Evolutionary conservation across 768 basidiomycete species (phyloP).

Genomic region (Suillus subalutaceus): DNA sequence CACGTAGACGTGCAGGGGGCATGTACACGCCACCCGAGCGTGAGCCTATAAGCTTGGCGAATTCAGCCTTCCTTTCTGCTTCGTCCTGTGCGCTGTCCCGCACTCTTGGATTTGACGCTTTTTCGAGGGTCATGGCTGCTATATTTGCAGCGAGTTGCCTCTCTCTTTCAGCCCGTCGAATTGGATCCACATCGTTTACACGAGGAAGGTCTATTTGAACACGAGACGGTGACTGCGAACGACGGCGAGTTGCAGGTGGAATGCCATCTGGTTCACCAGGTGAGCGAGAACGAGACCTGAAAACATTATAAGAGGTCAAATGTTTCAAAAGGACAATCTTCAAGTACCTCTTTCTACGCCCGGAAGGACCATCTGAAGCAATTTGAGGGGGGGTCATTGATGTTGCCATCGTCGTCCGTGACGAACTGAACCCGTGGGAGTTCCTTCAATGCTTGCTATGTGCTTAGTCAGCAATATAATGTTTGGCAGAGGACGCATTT

Average conservation of each 20-base stretch:
- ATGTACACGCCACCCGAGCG: conserved; percentile 95
- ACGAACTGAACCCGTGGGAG: conserved; percentile 1
- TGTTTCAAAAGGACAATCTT: neutral
- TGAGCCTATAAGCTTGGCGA: conserved; percentile 80
- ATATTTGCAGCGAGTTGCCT: conserved; percentile 74
- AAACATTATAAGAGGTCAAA: conserved; percentile 4
- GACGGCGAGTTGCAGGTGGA: conserved; percentile 45
- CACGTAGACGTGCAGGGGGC: conserved; percentile 90
- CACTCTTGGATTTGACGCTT: conserved; percentile 53
- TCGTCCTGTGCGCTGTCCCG: conserved; percentile 45
- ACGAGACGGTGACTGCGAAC: conserved; percentile 38
- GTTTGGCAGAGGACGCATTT: too few species aligned
- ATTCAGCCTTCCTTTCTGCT: conserved; percentile 82
- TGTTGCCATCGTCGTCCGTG: conserved; percentile 42
- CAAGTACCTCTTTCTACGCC: conserved; percentile 49
- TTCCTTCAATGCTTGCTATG: neutral
- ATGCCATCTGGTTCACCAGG: conserved; percentile 33
- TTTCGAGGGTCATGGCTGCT: conserved; percentile 70
- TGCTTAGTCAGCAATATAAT: neutral
- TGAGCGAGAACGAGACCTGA: conserved; percentile 55
- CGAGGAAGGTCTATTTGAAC: conserved; percentile 44
- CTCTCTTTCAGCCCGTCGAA: conserved; percentile 76
- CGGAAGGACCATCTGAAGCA: conserved; percentile 38
- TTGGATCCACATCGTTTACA: conserved; percentile 76
- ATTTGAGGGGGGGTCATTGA: conserved; percentile 34